These are phyloP conservation scores for Kregervanrija pseudodelftensis DNA, from an alignment of 805 yeast species.

Conservation along the genomic window DNA sequence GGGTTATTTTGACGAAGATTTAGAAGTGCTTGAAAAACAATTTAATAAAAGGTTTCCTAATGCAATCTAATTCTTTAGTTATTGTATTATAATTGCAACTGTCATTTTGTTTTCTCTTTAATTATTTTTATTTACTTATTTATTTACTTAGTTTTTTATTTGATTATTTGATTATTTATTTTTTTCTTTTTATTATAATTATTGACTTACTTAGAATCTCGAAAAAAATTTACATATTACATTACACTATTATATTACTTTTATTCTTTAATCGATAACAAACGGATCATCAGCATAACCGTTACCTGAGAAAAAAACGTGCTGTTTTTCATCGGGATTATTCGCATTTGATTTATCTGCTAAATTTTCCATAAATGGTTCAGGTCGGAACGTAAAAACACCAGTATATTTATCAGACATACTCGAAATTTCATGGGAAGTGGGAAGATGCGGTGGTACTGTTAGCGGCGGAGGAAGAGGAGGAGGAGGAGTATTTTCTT, in stretches of 20 bases:
- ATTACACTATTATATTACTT: too few relatives aligned
- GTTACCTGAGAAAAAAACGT: conserved; percentile 24
- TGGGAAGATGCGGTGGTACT: background rate
- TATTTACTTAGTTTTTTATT: too few relatives aligned
- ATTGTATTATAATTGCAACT: too few relatives aligned
- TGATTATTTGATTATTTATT: too few relatives aligned
- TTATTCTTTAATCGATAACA: conserved; percentile 18
- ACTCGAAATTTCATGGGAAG: background rate
- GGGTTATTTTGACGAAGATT: conserved; percentile 29
- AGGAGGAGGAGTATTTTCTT: background rate
- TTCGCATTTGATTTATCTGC: background rate
- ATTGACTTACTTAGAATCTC: too few relatives aligned
- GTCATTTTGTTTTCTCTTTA: too few relatives aligned
- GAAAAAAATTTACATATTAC: too few relatives aligned
- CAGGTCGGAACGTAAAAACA: conserved; percentile 6
- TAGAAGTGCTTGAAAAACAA: conserved; percentile 52
- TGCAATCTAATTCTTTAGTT: too few relatives aligned
- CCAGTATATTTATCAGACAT: conserved; percentile 1
- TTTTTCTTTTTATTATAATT: too few relatives aligned
- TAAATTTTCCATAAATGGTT: background rate
- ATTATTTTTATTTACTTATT: too few relatives aligned
- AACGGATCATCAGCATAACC: conserved; percentile 28
- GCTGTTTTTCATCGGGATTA: conserved; percentile 5
- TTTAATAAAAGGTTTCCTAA: conserved; percentile 52
- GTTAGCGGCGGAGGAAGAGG: background rate